Base-by-base conservation (phyloP, 768 basidiomycete genomes). In the Amanita subjunquillea region DNA sequence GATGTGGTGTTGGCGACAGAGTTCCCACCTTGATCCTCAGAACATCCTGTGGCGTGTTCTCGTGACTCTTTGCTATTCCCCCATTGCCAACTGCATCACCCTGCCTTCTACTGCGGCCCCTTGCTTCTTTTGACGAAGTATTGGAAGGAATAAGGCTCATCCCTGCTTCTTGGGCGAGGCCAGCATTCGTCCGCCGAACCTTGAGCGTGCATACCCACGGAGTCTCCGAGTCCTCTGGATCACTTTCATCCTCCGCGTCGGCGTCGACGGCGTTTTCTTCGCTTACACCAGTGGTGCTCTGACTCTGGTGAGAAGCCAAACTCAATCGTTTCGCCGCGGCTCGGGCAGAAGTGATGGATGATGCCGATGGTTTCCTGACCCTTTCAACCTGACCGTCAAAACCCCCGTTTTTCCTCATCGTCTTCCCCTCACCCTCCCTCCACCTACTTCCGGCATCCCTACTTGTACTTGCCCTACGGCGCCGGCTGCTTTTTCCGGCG, bases 181-280 rank as follows among this genome's bases (percentile, higher is more conserved):
- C 6, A 42, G 59, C 51, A 8, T 58, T 66, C 30, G 73, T 62
- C 22, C 78, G 69, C 20, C 83, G 77, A 32, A 86, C 71, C 55
- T 83, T 79, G 57, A 92, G 73, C n/a, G 80, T 82, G 62, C 94
- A 97, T 43, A 85, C 82, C 93, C 93, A 98, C 0, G 95, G 92
- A 22, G 91, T 93, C 67, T 98, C 94, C 41, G 89, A 91, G 62
- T 97, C 95, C 63, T 98, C 94, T 0, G 93, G 89, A 57, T 98
- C 95, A 55, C 88, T 91, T 42, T 93, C 91, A 13, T 87, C 83
- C 0, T 75, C 90, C 2, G 78, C 76, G 45, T 83, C 81, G 12
- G 65, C 69, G 7, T 61, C 55, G 51, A 39, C 25, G 43, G 52
- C 46, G 22, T 12, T 30, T 44, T 55, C 55, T 38, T 51, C 51